These are phyloP conservation scores for Juncus inflexus DNA, from an alignment of 176 grass and related monocot species.

Conservation along the genomic window DNA sequence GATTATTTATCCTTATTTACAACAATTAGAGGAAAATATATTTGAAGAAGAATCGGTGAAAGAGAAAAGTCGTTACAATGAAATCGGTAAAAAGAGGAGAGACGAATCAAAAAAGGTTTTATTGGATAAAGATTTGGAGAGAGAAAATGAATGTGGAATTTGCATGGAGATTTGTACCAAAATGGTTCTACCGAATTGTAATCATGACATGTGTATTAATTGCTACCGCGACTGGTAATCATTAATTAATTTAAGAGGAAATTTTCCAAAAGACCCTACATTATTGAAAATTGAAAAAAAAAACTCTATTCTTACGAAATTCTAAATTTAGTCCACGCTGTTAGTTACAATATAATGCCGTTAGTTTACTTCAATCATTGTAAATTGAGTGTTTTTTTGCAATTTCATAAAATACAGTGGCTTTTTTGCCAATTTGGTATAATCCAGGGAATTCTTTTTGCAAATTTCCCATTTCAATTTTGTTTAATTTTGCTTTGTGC, in stretches of 20 bases:
- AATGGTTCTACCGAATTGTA: slow-evolving; percentile 76
- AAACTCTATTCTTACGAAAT: too few species aligned
- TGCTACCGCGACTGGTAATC: slow-evolving; percentile 72
- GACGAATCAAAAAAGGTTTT: slow-evolving; percentile 52
- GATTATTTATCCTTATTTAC: slow-evolving; percentile 69
- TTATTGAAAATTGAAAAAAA: too few species aligned
- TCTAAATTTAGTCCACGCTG: too few species aligned
- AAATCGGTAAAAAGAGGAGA: slow-evolving; percentile 45
- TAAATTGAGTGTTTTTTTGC: too few species aligned
- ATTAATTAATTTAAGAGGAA: background rate
- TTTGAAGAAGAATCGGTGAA: slow-evolving; percentile 34
- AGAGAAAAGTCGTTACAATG: slow-evolving; percentile 49
- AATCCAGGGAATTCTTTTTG: too few species aligned
- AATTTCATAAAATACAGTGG: too few species aligned
- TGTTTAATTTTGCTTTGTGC: background rate
- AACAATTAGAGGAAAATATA: slow-evolving; percentile 55
- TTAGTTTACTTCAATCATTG: too few species aligned
- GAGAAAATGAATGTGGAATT: slow-evolving; percentile 68
- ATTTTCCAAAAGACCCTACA: too few species aligned
- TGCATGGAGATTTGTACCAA: slow-evolving; percentile 72
- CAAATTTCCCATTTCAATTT: background rate
- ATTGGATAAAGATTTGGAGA: slow-evolving; percentile 52
- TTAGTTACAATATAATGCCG: too few species aligned
- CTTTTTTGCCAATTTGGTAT: too few species aligned
- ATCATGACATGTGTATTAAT: slow-evolving; percentile 77